Evolutionary conservation across 495 filamentous ascomycete species (phyloP).

Genomic region (Pseudoneurospora amorphoporcata): DNA sequence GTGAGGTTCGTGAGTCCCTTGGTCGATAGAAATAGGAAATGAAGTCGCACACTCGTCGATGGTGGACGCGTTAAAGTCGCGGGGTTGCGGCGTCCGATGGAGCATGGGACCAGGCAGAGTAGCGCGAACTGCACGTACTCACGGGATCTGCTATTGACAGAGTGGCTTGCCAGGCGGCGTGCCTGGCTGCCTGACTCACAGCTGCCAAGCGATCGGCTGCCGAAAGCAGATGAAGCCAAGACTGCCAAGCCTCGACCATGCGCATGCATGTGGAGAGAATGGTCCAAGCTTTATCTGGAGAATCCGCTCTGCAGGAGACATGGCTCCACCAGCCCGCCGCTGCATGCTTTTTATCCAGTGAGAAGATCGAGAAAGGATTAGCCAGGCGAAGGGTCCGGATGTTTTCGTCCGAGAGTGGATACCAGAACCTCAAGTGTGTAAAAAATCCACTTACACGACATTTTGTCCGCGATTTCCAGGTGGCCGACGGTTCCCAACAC

Average conservation of each 20-base stretch:
- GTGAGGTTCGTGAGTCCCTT: not conserved
- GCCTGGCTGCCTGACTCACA: not conserved
- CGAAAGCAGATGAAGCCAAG: not conserved
- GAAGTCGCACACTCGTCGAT: not conserved
- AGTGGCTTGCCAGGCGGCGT: not conserved
- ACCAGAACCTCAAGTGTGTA: not conserved
- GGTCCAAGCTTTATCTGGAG: not conserved
- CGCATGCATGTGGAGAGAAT: not conserved
- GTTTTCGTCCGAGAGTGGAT: not conserved
- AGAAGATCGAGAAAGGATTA: not conserved
- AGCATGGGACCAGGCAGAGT: not conserved
- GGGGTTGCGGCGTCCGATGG: not conserved
- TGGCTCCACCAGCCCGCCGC: not conserved
- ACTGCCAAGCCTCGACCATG: not conserved
- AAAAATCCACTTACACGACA: not conserved
- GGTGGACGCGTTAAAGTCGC: conserved; percentile 1
- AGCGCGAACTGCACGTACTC: not conserved
- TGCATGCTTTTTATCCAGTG: not conserved
- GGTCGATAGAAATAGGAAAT: not conserved
- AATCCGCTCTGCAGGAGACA: not conserved
- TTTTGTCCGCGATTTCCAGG: not conserved
- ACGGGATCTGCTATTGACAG: not conserved
- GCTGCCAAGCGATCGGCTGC: not conserved
- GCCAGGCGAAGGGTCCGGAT: not conserved
- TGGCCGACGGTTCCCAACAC: not conserved